Evolutionary conservation across 352 stramenopile species (phyloP).

Genomic region (Globisporangium megalacanthum): DNA sequence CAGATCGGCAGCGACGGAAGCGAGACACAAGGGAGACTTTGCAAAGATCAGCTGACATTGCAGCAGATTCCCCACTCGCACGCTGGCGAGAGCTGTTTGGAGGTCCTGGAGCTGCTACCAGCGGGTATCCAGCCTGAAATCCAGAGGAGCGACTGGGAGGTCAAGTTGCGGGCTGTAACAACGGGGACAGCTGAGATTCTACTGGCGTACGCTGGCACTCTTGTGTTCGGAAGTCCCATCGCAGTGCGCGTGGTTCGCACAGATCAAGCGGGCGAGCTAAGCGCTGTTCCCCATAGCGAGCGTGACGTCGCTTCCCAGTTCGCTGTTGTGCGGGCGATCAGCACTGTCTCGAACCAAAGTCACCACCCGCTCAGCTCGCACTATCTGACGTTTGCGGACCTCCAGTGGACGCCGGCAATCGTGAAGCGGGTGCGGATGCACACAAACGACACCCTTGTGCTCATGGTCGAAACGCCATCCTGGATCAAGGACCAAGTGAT

Average conservation of each 20-base stretch:
- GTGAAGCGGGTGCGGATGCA: conserved; percentile 1
- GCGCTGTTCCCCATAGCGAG: too few relatives aligned
- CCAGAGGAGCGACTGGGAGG: background rate
- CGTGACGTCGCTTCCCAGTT: background rate
- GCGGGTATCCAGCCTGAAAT: background rate
- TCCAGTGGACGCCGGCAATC: conserved; percentile 1
- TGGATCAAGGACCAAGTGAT: background rate
- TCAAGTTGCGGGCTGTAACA: background rate
- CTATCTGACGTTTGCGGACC: background rate
- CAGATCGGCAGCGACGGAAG: background rate
- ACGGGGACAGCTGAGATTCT: background rate
- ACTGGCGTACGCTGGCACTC: background rate
- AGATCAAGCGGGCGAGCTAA: background rate
- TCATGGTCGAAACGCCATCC: conserved; percentile 1
- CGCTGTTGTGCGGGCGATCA: background rate
- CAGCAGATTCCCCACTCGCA: background rate
- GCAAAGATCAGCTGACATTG: background rate
- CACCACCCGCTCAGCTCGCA: too few relatives aligned
- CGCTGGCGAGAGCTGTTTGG: background rate
- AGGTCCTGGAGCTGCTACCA: background rate
- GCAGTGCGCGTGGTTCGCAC: background rate
- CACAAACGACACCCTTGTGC: conserved; percentile 3
- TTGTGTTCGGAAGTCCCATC: conserved; percentile 5
- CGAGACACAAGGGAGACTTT: background rate
- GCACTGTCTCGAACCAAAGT: background rate